Conservation (phyloP, 768 basidiomycete genomes). For the Mycena vulgaris region DNA sequence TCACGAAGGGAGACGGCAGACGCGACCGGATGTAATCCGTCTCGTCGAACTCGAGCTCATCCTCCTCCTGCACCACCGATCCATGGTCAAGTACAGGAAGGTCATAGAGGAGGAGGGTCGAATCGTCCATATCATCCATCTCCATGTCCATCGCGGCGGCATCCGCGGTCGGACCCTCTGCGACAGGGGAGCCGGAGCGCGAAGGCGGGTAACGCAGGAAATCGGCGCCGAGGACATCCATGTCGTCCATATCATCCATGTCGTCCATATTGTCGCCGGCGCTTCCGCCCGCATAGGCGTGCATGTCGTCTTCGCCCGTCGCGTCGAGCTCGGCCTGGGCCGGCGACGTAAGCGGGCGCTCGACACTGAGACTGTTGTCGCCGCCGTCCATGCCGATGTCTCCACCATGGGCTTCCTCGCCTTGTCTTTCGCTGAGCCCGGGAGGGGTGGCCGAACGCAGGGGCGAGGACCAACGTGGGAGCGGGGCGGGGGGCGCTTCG, state of each 20-base stretch:
- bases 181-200: not conserved
- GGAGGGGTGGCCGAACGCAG: constrained; percentile 17
- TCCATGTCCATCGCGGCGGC: not conserved
- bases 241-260: constrained; percentile 13
- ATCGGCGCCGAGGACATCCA: constrained; percentile 5
- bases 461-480: constrained; percentile 20
- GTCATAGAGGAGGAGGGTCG: not conserved
- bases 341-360: not conserved
- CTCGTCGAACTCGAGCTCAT: constrained; percentile 37
- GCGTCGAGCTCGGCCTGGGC: not conserved
- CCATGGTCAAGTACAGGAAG: constrained; percentile 2
- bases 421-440: not conserved
- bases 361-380: not conserved
- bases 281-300: not conserved
- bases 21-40: constrained; percentile 35
- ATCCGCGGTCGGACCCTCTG: not conserved
- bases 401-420: not conserved
- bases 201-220: constrained; percentile 30
- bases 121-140: not conserved
- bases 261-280: constrained; percentile 11
- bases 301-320: not conserved
- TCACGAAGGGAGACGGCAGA: constrained; percentile 35
- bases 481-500: not conserved
- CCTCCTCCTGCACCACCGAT: constrained; percentile 4
- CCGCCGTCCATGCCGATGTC: not conserved